Percentiles rank a stretch among this genome's conserved stretches.
phyloP scores from a whole-genome alignment of 495 filamentous ascomycete genomes.

The Letharia lupina region DNA sequence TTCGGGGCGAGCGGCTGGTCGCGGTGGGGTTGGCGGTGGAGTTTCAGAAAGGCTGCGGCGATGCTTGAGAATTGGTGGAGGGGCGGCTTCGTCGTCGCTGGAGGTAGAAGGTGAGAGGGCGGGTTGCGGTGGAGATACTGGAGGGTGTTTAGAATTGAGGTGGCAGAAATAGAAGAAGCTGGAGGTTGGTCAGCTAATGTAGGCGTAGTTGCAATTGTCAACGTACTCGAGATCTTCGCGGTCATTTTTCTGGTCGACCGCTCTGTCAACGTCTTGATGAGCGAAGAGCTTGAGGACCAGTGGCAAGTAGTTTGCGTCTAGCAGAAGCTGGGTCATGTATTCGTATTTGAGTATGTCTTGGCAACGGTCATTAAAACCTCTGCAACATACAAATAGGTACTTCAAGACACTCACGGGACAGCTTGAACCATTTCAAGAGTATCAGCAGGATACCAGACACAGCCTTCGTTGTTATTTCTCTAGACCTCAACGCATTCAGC shows the following conservation, averaged over 20 bases:
- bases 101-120: conserved; percentile 25
- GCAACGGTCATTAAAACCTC: conserved; percentile 26
- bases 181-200: conserved; percentile 2
- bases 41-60: conserved; percentile 31
- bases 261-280: conserved; percentile 81
- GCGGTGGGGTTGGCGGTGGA: conserved; percentile 28
- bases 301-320: conserved; percentile 91
- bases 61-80: conserved; percentile 68
- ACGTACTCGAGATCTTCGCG: conserved; percentile 70
- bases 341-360: conserved; percentile 91
- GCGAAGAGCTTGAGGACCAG: conserved; percentile 87
- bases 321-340: conserved; percentile 83
- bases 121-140: conserved; percentile 26
- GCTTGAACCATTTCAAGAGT: conserved; percentile 91
- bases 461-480: conserved; percentile 86
- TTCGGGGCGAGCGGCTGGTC: conserved; percentile 52
- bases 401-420: conserved; percentile 63
- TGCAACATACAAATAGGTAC: neutral
- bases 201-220: neutral
- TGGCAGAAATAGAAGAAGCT: conserved; percentile 90
- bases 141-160: conserved; percentile 41
- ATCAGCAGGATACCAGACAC: conserved; percentile 78
- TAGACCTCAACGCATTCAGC: conserved; percentile 64
- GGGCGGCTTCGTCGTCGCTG: conserved; percentile 64
- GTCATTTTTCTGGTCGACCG: conserved; percentile 78